A percentile compares a stretch with the other conserved stretches of the same genome.
Evolutionary conservation across 441 rosid genomes (phyloP).

Genomic region (Erodium trifolium): DNA sequence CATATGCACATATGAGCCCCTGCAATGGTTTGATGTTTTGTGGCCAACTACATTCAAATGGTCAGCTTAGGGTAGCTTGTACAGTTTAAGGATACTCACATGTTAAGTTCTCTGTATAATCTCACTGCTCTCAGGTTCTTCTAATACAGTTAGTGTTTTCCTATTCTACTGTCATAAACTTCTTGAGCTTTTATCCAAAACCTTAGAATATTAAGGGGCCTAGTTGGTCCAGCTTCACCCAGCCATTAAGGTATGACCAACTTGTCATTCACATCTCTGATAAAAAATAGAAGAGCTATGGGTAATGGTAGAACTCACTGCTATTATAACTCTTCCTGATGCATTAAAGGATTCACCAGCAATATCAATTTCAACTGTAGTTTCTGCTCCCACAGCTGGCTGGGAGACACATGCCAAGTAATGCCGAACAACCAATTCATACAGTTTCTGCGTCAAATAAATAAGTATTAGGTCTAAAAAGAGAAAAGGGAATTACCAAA

Average conservation of each 20-base stretch:
- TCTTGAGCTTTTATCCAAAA: background rate
- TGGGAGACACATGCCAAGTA: constrained; percentile 93
- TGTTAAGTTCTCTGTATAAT: background rate
- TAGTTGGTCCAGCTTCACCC: background rate
- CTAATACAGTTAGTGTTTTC: background rate
- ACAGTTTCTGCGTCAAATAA: constrained; percentile 51
- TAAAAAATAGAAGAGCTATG: background rate
- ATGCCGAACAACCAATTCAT: constrained; percentile 93
- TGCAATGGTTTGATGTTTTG: background rate
- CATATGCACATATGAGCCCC: background rate
- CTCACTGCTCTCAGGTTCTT: background rate
- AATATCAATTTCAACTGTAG: constrained; percentile 80
- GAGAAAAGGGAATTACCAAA: constrained; percentile 11
- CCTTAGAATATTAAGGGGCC: background rate
- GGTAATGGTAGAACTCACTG: constrained; percentile 43
- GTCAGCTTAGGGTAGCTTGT: background rate
- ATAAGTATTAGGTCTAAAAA: constrained; percentile 14
- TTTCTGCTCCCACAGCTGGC: constrained; percentile 96
- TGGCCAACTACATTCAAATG: background rate
- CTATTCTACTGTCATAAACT: background rate
- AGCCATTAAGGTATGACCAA: background rate
- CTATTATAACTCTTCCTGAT: constrained; percentile 81
- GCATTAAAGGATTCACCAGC: constrained; percentile 87
- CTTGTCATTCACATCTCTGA: background rate
- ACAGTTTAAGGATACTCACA: background rate